These are phyloP conservation scores for Amanita molliuscula DNA, from an alignment of 768 basidiomycete species.

Conservation along the genomic window DNA sequence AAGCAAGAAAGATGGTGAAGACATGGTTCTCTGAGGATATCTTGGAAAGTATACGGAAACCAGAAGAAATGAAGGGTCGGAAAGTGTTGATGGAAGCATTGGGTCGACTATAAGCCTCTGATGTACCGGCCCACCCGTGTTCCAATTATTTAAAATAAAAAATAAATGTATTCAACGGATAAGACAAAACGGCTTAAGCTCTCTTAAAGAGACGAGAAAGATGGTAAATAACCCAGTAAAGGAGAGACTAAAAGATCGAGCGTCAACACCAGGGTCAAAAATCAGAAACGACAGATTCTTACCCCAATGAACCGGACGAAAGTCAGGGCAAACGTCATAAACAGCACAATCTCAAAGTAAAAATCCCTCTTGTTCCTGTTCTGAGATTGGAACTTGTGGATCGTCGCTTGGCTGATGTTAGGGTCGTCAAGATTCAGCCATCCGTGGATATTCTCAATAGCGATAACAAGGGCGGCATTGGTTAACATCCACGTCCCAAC, in stretches of 20 bases:
- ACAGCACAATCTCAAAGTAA: conserved; percentile 77
- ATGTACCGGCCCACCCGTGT: no score
- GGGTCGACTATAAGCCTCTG: conserved; percentile 6
- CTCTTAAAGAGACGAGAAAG: not conserved
- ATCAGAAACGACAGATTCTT: conserved; percentile 14
- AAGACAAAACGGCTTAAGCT: not conserved
- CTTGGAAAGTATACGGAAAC: conserved; percentile 32
- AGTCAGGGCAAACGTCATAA: conserved; percentile 66
- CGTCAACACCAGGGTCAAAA: not conserved
- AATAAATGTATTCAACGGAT: not conserved
- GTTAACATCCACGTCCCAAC: conserved; percentile 72
- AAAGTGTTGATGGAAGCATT: conserved; percentile 57
- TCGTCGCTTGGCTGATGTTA: not conserved
- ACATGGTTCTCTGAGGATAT: conserved; percentile 48
- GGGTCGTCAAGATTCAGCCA: conserved; percentile 25
- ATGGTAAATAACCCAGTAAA: not conserved
- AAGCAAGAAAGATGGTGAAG: conserved; percentile 33
- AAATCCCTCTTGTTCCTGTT: conserved; percentile 31
- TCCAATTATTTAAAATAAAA: not conserved
- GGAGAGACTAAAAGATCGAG: not conserved
- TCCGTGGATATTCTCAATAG: conserved; percentile 70
- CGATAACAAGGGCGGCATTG: conserved; percentile 63
- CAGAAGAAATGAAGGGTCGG: conserved; percentile 57
- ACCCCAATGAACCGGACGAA: conserved; percentile 70
- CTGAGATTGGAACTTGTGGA: conserved; percentile 5